Conservation (phyloP, 495 filamentous ascomycete species). For the Daldinia loculata region DNA sequence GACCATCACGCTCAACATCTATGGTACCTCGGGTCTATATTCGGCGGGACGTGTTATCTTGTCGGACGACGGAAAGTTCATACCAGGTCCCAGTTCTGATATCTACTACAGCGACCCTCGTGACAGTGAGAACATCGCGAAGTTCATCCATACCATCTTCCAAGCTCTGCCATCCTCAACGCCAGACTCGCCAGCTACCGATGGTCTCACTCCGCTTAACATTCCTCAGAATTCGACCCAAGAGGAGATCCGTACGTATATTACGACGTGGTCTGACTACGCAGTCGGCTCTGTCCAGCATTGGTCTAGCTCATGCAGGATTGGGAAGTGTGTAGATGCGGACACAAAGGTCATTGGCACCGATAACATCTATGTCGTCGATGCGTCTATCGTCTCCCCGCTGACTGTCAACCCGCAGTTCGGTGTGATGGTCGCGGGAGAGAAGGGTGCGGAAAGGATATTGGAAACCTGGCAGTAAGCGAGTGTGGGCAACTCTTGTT, state of each 20-base stretch:
- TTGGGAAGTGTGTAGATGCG: constrained; percentile 49
- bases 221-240: constrained; percentile 44
- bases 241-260: constrained; percentile 49
- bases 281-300: constrained; percentile 52
- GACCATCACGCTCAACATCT: constrained; percentile 55
- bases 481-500: background rate
- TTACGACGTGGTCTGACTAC: constrained; percentile 50
- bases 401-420: constrained; percentile 54
- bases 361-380: constrained; percentile 51
- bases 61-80: constrained; percentile 42
- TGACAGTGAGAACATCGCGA: constrained; percentile 50
- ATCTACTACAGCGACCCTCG: constrained; percentile 51
- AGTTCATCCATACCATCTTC: constrained; percentile 54
- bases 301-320: constrained; percentile 52
- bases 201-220: constrained; percentile 50
- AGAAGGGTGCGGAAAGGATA: constrained; percentile 52
- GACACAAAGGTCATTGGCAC: constrained; percentile 50
- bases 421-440: constrained; percentile 52
- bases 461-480: constrained; percentile 28
- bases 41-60: constrained; percentile 50
- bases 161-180: constrained; percentile 45
- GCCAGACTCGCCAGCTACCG: constrained; percentile 27
- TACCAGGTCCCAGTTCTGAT: constrained; percentile 44
- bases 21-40: constrained; percentile 53
- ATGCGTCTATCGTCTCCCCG: constrained; percentile 51